phyloP scores from a whole-genome alignment of 2,329 filamentous ascomycete genomes.

The Diatrype stigma region DNA sequence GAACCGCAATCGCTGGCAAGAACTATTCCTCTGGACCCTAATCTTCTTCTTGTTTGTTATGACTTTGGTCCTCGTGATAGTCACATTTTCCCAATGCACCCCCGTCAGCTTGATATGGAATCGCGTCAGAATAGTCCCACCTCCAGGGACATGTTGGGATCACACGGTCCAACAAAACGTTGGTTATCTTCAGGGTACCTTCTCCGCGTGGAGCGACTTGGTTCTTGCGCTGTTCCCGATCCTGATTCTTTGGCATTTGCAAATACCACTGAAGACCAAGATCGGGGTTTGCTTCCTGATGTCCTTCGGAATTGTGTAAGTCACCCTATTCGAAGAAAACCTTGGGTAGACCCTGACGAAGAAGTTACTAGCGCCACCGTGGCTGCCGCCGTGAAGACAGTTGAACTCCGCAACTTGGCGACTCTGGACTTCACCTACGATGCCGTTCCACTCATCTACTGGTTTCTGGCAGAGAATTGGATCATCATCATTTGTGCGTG shows the following conservation, averaged over 20 bases:
- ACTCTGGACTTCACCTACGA: conserved; percentile 1
- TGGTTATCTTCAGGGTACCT: conserved; percentile 2
- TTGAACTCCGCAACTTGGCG: background rate
- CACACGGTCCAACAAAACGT: background rate
- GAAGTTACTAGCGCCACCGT: background rate
- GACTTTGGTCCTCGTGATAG: background rate
- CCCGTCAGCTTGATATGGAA: background rate
- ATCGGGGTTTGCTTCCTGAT: background rate
- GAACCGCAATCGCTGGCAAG: background rate
- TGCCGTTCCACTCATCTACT: background rate
- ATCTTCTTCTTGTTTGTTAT: conserved; percentile 1
- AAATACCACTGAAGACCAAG: conserved; percentile 3
- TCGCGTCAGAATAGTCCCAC: background rate
- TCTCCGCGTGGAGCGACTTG: conserved; percentile 1
- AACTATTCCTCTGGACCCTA: background rate
- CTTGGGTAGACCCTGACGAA: background rate
- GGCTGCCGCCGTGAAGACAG: conserved; percentile 1
- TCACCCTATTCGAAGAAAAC: background rate
- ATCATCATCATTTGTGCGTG: conserved; percentile 4
- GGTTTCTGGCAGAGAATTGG: conserved; percentile 2
- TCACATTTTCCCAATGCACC: background rate
- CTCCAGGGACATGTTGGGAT: conserved; percentile 1
- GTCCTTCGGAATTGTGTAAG: background rate
- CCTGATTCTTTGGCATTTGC: background rate
- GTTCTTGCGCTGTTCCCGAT: conserved; percentile 2